phyloP scores from a whole-genome alignment of 306 rosid genomes.

The Prunus fruticosa region DNA sequence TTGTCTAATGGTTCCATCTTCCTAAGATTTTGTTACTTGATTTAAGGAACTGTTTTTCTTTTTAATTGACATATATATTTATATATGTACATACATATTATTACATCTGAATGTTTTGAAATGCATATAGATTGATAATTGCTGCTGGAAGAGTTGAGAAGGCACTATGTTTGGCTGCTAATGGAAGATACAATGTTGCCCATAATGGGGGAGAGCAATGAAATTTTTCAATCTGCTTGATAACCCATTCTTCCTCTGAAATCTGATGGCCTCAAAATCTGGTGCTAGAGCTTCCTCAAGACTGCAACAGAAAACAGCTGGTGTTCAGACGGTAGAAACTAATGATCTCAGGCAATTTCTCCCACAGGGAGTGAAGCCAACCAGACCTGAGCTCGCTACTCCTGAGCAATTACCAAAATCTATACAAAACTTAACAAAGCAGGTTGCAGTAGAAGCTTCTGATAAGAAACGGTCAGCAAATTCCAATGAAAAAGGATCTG shows the following conservation, averaged over 20 bases:
- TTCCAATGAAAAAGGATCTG: conserved; percentile 41
- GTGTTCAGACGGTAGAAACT: conserved; percentile 41
- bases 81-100: not conserved
- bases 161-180: conserved; percentile 14
- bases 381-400: conserved; percentile 38
- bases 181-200: conserved; percentile 12
- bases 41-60: conserved; percentile 7
- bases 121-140: not conserved
- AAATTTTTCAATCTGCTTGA: conserved; percentile 38
- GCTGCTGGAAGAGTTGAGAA: conserved; percentile 7
- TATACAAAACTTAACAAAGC: conserved; percentile 38
- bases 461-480: conserved; percentile 41
- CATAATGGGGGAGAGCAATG: conserved; percentile 33
- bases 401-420: conserved; percentile 42
- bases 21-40: conserved; percentile 6
- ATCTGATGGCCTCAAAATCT: conserved; percentile 66
- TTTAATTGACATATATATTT: not conserved
- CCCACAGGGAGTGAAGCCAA: conserved; percentile 28
- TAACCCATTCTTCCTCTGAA: conserved; percentile 24
- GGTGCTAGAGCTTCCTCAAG: conserved; percentile 50
- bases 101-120: not conserved
- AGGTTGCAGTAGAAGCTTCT: conserved; percentile 39
- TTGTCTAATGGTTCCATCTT: conserved; percentile 11
- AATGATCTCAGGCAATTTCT: conserved; percentile 47
- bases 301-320: conserved; percentile 45